These are phyloP conservation scores for Stylosanthes scabra DNA, from an alignment of 331 rosid species.

Conservation along the genomic window DNA sequence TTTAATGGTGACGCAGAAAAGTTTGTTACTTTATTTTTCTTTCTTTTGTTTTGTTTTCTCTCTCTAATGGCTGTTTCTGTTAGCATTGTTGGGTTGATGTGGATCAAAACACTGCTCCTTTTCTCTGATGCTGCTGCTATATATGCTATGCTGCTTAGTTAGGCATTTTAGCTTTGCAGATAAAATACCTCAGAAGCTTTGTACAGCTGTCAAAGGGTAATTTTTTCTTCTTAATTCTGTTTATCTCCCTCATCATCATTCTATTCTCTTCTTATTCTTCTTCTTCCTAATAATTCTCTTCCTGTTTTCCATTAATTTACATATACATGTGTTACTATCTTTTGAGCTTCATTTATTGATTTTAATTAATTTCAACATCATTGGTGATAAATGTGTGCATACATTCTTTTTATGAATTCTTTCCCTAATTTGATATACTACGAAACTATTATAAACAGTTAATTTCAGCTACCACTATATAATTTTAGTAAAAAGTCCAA, in stretches of 20 bases:
- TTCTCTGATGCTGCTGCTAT: conserved; percentile 35
- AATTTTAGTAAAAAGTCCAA: too few relatives aligned
- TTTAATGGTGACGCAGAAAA: conserved; percentile 54
- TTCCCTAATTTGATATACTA: background rate
- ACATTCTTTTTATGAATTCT: background rate
- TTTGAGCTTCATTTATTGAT: too few relatives aligned
- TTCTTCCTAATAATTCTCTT: background rate
- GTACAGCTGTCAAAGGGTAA: conserved; percentile 60
- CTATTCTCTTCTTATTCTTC: conserved; percentile 18
- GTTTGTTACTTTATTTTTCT: conserved; percentile 49
- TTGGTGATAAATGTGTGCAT: too few relatives aligned
- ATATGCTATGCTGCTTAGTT: conserved; percentile 52
- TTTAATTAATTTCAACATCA: too few relatives aligned
- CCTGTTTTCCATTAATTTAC: background rate
- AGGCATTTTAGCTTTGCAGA: conserved; percentile 79
- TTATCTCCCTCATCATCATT: background rate
- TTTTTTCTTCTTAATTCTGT: background rate
- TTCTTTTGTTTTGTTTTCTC: conserved; percentile 29
- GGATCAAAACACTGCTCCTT: conserved; percentile 49
- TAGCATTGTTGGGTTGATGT: conserved; percentile 60
- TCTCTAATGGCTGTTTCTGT: conserved; percentile 52
- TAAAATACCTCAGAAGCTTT: conserved; percentile 53
- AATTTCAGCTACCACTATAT: too few relatives aligned
- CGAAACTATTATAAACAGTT: too few relatives aligned
- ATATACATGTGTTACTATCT: too few relatives aligned